Conservation (phyloP, 202 grass and related monocot genomes). For the Miscanthus sacchariflorus region DNA sequence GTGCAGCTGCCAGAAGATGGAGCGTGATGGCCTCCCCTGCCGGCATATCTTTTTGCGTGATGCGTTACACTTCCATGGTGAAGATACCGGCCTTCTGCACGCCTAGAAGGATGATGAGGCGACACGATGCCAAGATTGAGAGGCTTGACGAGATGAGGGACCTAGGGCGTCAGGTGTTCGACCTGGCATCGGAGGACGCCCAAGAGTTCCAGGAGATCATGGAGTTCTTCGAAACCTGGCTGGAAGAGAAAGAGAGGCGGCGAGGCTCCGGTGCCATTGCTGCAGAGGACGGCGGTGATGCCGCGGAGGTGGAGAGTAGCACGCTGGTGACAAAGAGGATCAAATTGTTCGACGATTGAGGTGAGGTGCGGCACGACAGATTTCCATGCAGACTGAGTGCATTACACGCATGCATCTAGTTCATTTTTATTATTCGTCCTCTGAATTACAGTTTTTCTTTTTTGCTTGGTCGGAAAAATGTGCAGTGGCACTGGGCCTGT, state of each 20-base stretch:
- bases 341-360: background rate
- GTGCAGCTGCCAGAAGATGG: too few species aligned
- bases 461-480: background rate
- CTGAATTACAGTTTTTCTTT: background rate
- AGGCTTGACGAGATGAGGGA: constrained; percentile 10
- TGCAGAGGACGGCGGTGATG: background rate
- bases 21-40: constrained; percentile 18
- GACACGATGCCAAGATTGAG: background rate
- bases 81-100: background rate
- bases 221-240: background rate
- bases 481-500: too few species aligned
- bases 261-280: background rate
- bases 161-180: constrained; percentile 33
- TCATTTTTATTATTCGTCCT: background rate
- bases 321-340: background rate
- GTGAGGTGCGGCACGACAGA: background rate
- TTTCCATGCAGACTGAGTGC: background rate
- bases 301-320: background rate
- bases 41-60: constrained; percentile 34
- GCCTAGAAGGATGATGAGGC: background rate
- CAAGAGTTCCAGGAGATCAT: constrained; percentile 29
- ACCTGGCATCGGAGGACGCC: constrained; percentile 42
- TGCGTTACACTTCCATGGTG: background rate
- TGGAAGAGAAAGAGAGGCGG: background rate
- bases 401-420: too few species aligned